Evolutionary conservation across 106 monocot genomes (phyloP), one percentile per base, ranked within the genome.

Genomic region (Amphibolis antarctica): DNA sequence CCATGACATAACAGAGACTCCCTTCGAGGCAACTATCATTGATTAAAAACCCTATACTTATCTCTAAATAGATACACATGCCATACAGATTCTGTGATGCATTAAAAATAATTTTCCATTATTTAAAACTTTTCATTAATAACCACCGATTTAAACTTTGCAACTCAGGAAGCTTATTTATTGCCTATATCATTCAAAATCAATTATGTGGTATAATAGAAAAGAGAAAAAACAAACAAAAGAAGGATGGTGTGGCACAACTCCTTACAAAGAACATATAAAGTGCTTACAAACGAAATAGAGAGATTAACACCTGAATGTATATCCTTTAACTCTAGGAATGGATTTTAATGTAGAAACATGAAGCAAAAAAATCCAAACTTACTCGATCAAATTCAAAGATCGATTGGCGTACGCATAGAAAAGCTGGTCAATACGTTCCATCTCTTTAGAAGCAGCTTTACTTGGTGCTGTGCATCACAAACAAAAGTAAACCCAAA

Each of bases 381-480:
- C 81, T 75, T 56, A 90, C 89, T 73, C 85, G 42, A 90, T 86
- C 67, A 77, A 61, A 42, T 70, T 80, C 12, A 43, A 61, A 46
- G 80, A 74, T 36, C 28, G 70, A 45, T 90, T 85, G 9, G 77
- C 69, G 66, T 90, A 90, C 28, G 60, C 53, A 66, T 85, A 48
- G 50, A 90, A 90, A 12, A 90, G 64, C 18, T 67, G 64, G 56
- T 90, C 85, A 49, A 85, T 83, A 49, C 85, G 71, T 29, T 90
- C 89, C 66, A 80, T 60, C 73, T 90, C 89, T 75, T 90, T 90
- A 6, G 85, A 80, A 64, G 48, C 69, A 42, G 82, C 79, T 80
- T 76, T 61, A 44, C 60, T 43, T 61, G 44, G 3, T 10, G 11
- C 53, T 24, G 23, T 22, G 12, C n/a, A 53, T 20, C 19, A 53